Evolutionary conservation across 345 rosid species (phyloP).

Genomic region (Ceriops tagal): DNA sequence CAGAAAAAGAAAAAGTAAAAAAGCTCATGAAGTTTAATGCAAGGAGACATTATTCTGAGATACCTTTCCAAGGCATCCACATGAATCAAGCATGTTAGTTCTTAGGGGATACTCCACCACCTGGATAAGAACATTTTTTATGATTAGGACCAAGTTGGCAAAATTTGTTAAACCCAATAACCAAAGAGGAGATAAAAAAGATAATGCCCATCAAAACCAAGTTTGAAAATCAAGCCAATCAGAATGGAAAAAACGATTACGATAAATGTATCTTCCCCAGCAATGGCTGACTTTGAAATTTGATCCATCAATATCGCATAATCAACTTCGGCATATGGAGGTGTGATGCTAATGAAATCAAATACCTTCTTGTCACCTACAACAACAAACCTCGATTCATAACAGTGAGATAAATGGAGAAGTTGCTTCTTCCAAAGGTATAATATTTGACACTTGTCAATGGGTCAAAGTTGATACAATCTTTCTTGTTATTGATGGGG

Average conservation of each 20-base stretch:
- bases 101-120: constrained; percentile 85
- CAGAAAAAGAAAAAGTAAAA: constrained; percentile 2
- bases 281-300: constrained; percentile 62
- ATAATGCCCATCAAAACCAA: background rate
- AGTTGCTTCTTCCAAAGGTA: background rate
- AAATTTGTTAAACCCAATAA: background rate
- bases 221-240: constrained; percentile 12
- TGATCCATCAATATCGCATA: constrained; percentile 71
- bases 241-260: constrained; percentile 42
- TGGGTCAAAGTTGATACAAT: background rate
- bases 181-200: background rate
- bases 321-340: constrained; percentile 80
- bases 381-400: constrained; percentile 8
- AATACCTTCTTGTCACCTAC: constrained; percentile 57
- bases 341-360: constrained; percentile 88
- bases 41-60: background rate
- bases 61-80: constrained; percentile 88
- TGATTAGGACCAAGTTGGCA: background rate
- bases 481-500: no score
- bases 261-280: constrained; percentile 76
- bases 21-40: background rate
- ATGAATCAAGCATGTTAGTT: constrained; percentile 75
- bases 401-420: constrained; percentile 5
- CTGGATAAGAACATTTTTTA: constrained; percentile 37
- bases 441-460: background rate